Conservation (phyloP, 2,329 filamentous ascomycete genomes). For the Gremmenia infestans region DNA sequence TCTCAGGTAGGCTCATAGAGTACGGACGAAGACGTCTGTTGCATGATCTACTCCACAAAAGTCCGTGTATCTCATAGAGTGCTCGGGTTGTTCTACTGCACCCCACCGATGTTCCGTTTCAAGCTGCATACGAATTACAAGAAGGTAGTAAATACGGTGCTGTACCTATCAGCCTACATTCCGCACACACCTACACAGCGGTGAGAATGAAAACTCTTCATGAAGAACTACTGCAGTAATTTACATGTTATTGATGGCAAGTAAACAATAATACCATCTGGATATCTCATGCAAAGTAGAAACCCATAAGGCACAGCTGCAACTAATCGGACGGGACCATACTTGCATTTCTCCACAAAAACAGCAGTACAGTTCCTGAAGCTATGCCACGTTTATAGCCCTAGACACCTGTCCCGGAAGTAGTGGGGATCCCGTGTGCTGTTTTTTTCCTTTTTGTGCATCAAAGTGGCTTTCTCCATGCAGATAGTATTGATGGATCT, state of each 20-base stretch:
- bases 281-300: background rate
- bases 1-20: too few relatives aligned
- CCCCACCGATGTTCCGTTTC: background rate
- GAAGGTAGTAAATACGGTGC: background rate
- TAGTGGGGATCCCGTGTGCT: background rate
- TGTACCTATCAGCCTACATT: background rate
- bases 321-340: conserved; percentile 4
- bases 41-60: too few relatives aligned
- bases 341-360: conserved; percentile 7
- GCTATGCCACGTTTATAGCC: conserved; percentile 6
- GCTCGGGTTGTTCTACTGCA: too few relatives aligned
- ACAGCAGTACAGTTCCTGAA: conserved; percentile 10
- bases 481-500: background rate
- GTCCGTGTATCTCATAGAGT: too few relatives aligned
- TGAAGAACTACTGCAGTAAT: conserved; percentile 7
- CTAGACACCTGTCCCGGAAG: background rate
- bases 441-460: background rate
- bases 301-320: background rate
- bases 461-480: background rate
- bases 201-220: conserved; percentile 6
- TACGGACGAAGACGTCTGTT: too few relatives aligned
- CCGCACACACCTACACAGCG: background rate
- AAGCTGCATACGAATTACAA: background rate
- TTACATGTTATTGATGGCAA: background rate
- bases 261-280: background rate